Evolutionary conservation across 2,329 filamentous ascomycete species (phyloP).

Genomic region (Lasiodiplodia sp.): DNA sequence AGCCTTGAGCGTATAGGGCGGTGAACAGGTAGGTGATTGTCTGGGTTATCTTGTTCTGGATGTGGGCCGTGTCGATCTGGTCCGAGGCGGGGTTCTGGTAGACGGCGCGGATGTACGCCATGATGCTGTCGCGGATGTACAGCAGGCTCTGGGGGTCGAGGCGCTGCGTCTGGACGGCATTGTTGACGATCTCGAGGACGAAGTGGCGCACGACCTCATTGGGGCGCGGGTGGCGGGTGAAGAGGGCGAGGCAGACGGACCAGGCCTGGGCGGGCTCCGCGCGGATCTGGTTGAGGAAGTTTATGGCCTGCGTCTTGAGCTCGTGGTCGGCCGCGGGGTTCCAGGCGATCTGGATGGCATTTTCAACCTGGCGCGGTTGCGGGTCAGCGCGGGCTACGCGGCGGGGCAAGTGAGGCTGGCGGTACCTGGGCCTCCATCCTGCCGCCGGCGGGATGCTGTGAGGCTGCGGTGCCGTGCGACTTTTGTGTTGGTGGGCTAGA

Average conservation of each 20-base stretch:
- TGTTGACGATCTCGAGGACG: conserved; percentile 91
- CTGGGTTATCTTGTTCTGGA: conserved; percentile 98
- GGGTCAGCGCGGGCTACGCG: conserved; percentile 18
- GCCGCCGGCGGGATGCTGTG: conserved; percentile 27
- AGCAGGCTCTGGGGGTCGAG: conserved; percentile 76
- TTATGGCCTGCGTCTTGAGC: conserved; percentile 83
- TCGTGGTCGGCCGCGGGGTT: conserved; percentile 75
- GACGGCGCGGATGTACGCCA: conserved; percentile 79
- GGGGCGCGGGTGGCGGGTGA: conserved; percentile 76
- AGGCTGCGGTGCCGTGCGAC: conserved; percentile 24
- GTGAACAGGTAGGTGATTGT: conserved; percentile 94
- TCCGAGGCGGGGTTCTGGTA: conserved; percentile 66
- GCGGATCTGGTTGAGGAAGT: conserved; percentile 79
- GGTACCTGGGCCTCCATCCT: conserved; percentile 32
- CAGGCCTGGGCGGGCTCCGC: conserved; percentile 84
- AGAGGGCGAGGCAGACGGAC: conserved; percentile 87
- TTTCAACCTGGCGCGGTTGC: conserved; percentile 72
- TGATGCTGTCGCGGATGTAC: conserved; percentile 80
- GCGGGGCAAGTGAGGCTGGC: conserved; percentile 9
- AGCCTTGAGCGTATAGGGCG: conserved; percentile 82
- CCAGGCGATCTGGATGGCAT: conserved; percentile 93
- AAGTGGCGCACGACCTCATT: conserved; percentile 88
- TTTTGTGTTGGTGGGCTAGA: conserved; percentile 21
- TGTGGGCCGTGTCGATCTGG: conserved; percentile 72
- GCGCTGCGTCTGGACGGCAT: conserved; percentile 80